These are phyloP conservation scores for Vigna unguiculata DNA, from an alignment of 306 rosid species.

Conservation along the genomic window DNA sequence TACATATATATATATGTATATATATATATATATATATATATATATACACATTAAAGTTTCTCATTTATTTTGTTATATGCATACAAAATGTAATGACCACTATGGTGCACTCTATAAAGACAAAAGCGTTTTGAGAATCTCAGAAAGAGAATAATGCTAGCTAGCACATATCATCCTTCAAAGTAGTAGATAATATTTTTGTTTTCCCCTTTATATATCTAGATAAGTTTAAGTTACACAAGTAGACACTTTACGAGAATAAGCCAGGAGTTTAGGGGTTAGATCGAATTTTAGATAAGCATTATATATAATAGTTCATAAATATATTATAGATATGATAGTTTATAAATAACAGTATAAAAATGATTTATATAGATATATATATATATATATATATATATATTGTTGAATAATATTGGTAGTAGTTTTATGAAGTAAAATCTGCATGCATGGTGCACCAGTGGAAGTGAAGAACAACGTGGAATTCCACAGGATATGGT, in stretches of 20 bases:
- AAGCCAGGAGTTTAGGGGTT: not conserved
- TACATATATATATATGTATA: too few relatives aligned
- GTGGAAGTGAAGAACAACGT: not conserved
- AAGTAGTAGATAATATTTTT: not conserved
- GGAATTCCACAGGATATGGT: not conserved
- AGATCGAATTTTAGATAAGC: too few relatives aligned
- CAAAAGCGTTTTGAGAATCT: not conserved
- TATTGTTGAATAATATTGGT: not conserved
- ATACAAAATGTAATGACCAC: too few relatives aligned
- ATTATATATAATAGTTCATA: too few relatives aligned
- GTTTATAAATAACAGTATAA: too few relatives aligned
- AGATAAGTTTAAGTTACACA: not conserved
- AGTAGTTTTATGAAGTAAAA: not conserved
- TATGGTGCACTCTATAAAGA: not conserved
- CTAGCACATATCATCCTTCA: not conserved
- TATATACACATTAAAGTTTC: too few relatives aligned
- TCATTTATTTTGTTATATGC: too few relatives aligned
- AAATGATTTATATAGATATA: too few relatives aligned
- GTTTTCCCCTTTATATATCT: not conserved
- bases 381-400: too few relatives aligned
- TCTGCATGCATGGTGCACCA: slow-evolving; percentile 1
- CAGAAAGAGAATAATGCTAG: not conserved
- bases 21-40: too few relatives aligned
- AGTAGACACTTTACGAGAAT: not conserved
- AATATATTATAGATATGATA: too few relatives aligned